Evolutionary conservation across 2,329 filamentous ascomycete genomes (phyloP).

Genomic region (Colletotrichum liaoningense): DNA sequence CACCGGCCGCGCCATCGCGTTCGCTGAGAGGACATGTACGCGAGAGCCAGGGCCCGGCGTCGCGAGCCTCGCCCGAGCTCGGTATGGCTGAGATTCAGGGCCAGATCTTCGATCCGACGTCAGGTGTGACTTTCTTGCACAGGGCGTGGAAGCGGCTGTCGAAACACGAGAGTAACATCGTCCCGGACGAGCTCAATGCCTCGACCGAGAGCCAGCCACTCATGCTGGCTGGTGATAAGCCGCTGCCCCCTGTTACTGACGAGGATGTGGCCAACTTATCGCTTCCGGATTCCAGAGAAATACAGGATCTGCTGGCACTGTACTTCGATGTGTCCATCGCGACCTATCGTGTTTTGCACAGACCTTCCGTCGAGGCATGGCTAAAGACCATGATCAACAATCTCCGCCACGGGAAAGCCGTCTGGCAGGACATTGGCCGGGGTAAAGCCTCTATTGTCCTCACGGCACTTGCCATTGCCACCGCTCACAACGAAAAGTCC

Average conservation of each 20-base stretch:
- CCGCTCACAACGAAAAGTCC: conserved; percentile 56
- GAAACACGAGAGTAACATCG: conserved; percentile 48
- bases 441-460: conserved; percentile 60
- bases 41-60: conserved; percentile 32
- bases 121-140: conserved; percentile 66
- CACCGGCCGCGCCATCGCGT: not conserved
- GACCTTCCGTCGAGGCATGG: conserved; percentile 63
- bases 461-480: conserved; percentile 59
- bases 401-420: conserved; percentile 46
- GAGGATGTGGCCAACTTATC: conserved; percentile 46
- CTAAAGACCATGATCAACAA: conserved; percentile 53
- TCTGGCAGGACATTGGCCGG: conserved; percentile 53
- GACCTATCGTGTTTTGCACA: conserved; percentile 69
- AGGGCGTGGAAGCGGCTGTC: conserved; percentile 64
- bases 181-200: conserved; percentile 40
- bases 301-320: conserved; percentile 53
- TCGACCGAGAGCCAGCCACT: conserved; percentile 54
- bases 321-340: conserved; percentile 72
- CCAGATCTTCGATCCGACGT: conserved; percentile 67
- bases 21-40: conserved; percentile 14
- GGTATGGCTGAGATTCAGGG: conserved; percentile 56
- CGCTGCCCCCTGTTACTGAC: conserved; percentile 48
- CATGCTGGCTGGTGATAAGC: conserved; percentile 62
- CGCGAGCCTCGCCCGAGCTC: conserved; percentile 44
- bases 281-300: conserved; percentile 50